Evolutionary conservation across 2,329 filamentous ascomycete genomes (phyloP).

Genomic region (Stachybotrys echinatus): DNA sequence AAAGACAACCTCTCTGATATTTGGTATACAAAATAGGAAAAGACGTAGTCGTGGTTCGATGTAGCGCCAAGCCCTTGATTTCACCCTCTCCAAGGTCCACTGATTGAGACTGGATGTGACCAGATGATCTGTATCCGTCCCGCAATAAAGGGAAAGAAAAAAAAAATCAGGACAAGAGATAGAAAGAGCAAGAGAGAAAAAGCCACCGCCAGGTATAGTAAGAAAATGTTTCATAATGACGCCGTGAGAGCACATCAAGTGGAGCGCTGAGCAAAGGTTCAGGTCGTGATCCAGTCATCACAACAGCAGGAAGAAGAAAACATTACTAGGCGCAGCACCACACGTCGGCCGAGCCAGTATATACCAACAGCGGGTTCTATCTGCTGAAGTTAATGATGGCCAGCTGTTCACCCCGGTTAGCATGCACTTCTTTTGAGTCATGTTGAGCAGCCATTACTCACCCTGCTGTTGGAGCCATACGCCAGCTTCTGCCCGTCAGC

Average conservation of each 20-base stretch:
- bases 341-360: neutral
- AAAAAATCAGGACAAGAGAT: neutral
- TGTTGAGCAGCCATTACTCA: slow-evolving; percentile 36
- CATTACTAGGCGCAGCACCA: neutral
- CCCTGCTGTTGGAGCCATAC: slow-evolving; percentile 57
- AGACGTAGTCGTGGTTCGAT: neutral
- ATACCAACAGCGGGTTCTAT: slow-evolving; percentile 13
- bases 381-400: slow-evolving; percentile 46
- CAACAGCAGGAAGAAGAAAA: neutral
- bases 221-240: neutral
- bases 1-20: neutral
- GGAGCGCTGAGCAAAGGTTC: neutral
- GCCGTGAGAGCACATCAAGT: neutral
- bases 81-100: neutral
- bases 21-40: neutral
- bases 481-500: slow-evolving; percentile 55
- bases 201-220: neutral
- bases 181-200: too few relatives aligned
- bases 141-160: neutral
- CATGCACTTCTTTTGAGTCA: too few relatives aligned
- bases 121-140: neutral
- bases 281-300: neutral
- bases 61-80: neutral
- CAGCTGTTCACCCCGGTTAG: slow-evolving; percentile 25
- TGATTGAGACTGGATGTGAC: too few relatives aligned